Evolutionary conservation across 768 basidiomycete species (phyloP), one percentile per base, ranked within the genome.

Genomic region (Suillus luteus): DNA sequence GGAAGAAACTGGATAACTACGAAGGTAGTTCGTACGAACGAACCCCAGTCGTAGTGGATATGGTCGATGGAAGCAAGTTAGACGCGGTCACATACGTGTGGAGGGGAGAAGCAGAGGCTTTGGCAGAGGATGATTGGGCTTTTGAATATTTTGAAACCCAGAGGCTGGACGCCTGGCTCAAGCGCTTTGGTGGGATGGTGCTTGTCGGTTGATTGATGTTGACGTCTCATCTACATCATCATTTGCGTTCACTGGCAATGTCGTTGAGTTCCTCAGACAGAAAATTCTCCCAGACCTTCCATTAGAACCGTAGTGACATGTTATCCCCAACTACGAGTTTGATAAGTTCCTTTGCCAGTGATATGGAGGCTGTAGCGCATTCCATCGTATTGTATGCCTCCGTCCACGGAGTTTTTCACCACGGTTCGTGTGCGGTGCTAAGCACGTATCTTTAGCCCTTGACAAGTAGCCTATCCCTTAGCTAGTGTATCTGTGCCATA

Each of bases 101-200:
- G 33, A 35, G 35, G 33, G 52, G 33, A 5, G 31, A 17, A 54
- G 19, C 19, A 54, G 33, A 35, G 9, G 17, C 19, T 54, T 33
- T 54, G n/a, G 19, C 31, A 54, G 19, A n/a, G 19, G 52, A 54
- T 19, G 31, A 35, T 35, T 54, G 31, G 31, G 31, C 11, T 54
- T 54, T 54, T 54, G 33, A 35, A 35, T 33, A n/a, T n/a, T 35
- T 33, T 12, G 52, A 54, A 35, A 54, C 10, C 19, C 2, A 35
- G 33, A 54, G 33, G 2, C 52, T 54, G 11, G 10, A 33, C 19
- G 31, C 52, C 19, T 54, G 52, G 52, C 19, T 54, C 31, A 12
- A 54, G 19, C 52, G 17, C 31, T 54, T 33, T 54, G 52, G 52
- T 54, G 52, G 52, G 33, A 54, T 54, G 52, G 52, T 33, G 11